phyloP scores from a whole-genome alignment of 2,329 filamentous ascomycete species.

The Pseudogymnoascus sp. region DNA sequence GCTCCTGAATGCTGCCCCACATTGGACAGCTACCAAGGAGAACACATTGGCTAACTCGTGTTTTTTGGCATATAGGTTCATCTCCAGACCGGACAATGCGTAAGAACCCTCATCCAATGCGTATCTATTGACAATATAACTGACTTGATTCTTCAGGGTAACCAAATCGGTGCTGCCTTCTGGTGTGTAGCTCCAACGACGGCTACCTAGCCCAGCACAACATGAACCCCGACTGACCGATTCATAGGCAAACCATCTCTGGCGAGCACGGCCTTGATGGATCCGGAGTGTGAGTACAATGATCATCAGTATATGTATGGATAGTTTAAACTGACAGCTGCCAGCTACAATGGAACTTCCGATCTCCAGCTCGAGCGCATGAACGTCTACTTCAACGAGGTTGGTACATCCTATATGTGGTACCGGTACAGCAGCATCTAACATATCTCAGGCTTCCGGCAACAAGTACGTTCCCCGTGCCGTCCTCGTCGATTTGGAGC shows the following conservation, averaged over 20 bases:
- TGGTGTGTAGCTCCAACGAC: constrained; percentile 53
- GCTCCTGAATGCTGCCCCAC: constrained; percentile 32
- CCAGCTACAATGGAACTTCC: constrained; percentile 91
- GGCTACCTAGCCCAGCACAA: constrained; percentile 27
- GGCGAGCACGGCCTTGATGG: constrained; percentile 95
- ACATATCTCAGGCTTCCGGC: constrained; percentile 63
- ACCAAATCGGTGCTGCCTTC: constrained; percentile 99
- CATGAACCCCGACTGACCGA: constrained; percentile 33
- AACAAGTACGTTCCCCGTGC: constrained; percentile 99
- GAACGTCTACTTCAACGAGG: constrained; percentile 99
- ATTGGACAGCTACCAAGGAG: constrained; percentile 34
- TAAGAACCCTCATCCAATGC: constrained; percentile 44
- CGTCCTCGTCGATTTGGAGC: constrained; percentile 98
- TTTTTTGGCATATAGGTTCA: constrained; percentile 69
- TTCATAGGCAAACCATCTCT: constrained; percentile 67
- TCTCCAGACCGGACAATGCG: constrained; percentile 99
- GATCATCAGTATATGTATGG: background rate
- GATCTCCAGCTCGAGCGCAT: constrained; percentile 99
- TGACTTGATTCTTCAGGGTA: constrained; percentile 59
- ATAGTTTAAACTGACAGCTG: constrained; percentile 20
- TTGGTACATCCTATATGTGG: constrained; percentile 28
- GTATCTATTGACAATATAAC: constrained; percentile 13
- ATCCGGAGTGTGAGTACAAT: constrained; percentile 74
- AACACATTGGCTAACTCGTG: constrained; percentile 46
- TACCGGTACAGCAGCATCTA: constrained; percentile 19